These are phyloP conservation scores for Penicillium macrosclerotiorum DNA, from an alignment of 495 filamentous ascomycete species.

Conservation along the genomic window DNA sequence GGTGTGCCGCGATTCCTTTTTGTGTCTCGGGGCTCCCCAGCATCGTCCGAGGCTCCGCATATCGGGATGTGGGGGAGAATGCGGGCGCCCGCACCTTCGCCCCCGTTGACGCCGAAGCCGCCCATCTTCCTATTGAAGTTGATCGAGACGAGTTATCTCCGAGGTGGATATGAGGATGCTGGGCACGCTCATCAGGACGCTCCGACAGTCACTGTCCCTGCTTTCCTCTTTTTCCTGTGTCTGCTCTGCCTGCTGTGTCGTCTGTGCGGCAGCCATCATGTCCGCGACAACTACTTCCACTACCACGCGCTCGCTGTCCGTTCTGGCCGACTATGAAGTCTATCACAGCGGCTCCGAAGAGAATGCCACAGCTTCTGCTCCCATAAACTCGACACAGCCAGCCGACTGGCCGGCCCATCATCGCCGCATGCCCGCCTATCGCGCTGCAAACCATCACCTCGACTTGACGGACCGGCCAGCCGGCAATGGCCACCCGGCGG, in stretches of 20 bases:
- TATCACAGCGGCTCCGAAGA: constrained; percentile 32
- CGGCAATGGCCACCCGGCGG: constrained; percentile 36
- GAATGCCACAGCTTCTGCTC: neutral
- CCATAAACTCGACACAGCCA: constrained; percentile 14
- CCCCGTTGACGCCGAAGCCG: too few species aligned
- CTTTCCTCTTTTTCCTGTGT: constrained; percentile 1
- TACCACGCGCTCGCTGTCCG: constrained; percentile 23
- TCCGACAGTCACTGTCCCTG: constrained; percentile 2
- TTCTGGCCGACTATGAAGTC: constrained; percentile 50
- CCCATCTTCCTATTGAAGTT: too few species aligned
- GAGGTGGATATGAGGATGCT: constrained; percentile 1
- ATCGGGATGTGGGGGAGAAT: constrained; percentile 33
- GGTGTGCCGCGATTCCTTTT: neutral
- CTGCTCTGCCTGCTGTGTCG: neutral
- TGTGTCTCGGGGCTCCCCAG: constrained; percentile 5
- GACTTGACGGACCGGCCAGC: constrained; percentile 37
- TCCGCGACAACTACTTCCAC: constrained; percentile 37
- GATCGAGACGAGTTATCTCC: too few species aligned
- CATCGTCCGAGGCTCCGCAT: neutral
- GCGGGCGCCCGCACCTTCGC: constrained; percentile 8
- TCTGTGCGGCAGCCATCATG: too few species aligned
- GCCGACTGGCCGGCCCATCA: constrained; percentile 44
- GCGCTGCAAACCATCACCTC: constrained; percentile 47
- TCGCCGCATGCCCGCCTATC: constrained; percentile 48
- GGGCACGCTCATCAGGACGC: neutral